phyloP scores from a whole-genome alignment of 192 early-diverging fungal genomes.

The Coemansia pectinata region DNA sequence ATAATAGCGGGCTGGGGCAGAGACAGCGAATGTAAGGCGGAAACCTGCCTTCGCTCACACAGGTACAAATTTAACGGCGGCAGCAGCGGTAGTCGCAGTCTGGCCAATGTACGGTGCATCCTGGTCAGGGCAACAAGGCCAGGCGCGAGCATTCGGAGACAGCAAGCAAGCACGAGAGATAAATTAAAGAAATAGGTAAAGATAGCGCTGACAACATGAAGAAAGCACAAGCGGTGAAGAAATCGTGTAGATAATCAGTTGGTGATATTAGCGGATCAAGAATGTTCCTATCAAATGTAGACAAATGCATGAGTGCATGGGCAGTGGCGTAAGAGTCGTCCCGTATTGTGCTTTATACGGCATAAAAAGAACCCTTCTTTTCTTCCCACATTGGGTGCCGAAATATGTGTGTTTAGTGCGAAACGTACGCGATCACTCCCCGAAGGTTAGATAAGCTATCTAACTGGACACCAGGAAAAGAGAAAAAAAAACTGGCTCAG shows the following conservation, averaged over 20 bases:
- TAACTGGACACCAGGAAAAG: not conserved
- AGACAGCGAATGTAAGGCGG: not conserved
- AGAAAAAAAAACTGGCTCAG: not conserved
- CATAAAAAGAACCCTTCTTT: not conserved
- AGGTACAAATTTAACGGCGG: not conserved
- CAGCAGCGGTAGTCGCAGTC: not conserved
- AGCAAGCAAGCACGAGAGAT: not conserved
- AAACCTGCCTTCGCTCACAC: not conserved
- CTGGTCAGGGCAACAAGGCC: slow-evolving; percentile 1
- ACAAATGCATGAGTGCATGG: not conserved
- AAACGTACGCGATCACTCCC: no score
- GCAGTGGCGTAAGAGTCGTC: not conserved
- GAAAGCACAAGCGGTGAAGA: not conserved
- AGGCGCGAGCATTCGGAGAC: not conserved
- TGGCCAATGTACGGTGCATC: not conserved
- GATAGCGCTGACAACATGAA: no score
- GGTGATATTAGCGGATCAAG: not conserved
- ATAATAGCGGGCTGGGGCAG: not conserved
- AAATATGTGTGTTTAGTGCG: not conserved
- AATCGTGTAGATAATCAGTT: not conserved
- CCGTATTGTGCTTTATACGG: not conserved
- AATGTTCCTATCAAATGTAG: no score
- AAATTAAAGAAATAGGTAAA: not conserved
- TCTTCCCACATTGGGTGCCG: not conserved
- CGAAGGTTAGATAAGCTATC: no score